phyloP scores from a whole-genome alignment of 345 rosid species.

The Linum trigynum region DNA sequence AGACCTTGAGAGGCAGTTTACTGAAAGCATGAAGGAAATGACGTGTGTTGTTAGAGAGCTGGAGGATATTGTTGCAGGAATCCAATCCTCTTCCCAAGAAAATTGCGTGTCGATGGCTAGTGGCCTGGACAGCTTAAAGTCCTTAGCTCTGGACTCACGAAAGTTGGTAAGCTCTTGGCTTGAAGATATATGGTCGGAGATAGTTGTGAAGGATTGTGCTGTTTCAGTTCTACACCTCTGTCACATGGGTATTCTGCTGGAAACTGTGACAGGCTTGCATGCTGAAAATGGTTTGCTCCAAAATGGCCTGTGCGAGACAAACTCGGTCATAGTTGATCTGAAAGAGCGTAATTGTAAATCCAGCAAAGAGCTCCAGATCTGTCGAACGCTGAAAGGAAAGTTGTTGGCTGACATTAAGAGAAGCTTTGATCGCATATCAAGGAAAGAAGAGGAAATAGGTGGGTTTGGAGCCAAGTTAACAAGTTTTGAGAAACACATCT shows the following conservation, averaged over 20 bases:
- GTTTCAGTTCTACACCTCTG: slow-evolving; percentile 80
- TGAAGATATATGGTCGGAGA: slow-evolving; percentile 93
- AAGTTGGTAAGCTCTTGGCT: slow-evolving; percentile 53
- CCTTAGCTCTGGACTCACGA: slow-evolving; percentile 39
- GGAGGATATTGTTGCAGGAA: slow-evolving; percentile 38
- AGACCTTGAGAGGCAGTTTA: slow-evolving; percentile 52
- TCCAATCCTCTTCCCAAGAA: slow-evolving; percentile 37
- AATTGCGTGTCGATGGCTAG: slow-evolving; percentile 31
- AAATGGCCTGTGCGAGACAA: slow-evolving; percentile 57
- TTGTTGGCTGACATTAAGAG: slow-evolving; percentile 74
- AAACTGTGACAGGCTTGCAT: slow-evolving; percentile 70
- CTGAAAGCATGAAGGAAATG: slow-evolving; percentile 42
- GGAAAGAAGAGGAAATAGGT: slow-evolving; percentile 75
- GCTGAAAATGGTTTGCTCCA: slow-evolving; percentile 84
- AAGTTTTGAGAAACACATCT: slow-evolving; percentile 57
- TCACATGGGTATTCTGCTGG: slow-evolving; percentile 82
- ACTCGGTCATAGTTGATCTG: slow-evolving; percentile 53
- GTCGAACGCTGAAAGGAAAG: slow-evolving; percentile 65
- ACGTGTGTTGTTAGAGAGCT: slow-evolving; percentile 46
- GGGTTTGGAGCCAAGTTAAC: slow-evolving; percentile 47
- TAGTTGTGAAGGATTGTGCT: slow-evolving; percentile 80
- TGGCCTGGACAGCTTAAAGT: slow-evolving; percentile 43
- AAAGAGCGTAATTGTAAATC: slow-evolving; percentile 68
- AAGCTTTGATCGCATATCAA: slow-evolving; percentile 58
- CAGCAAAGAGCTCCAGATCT: slow-evolving; percentile 67